Conservation (phyloP, 2,329 filamentous ascomycete species). For the Ceratocystis diversiconidia region DNA sequence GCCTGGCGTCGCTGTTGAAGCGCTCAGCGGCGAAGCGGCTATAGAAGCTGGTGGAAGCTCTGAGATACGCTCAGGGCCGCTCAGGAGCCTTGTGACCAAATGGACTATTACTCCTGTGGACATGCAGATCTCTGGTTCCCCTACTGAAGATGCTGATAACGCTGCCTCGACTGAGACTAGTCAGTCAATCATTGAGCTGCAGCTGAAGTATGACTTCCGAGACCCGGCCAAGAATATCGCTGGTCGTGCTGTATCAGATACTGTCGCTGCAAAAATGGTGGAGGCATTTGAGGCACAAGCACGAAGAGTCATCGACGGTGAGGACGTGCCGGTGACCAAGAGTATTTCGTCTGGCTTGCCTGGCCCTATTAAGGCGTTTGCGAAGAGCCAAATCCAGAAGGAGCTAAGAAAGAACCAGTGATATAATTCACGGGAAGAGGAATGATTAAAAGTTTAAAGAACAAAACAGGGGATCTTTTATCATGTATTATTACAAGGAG, state of each 20-base stretch:
- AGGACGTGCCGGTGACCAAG: constrained; percentile 12
- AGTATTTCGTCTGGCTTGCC: constrained; percentile 8
- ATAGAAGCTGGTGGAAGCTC: constrained; percentile 25
- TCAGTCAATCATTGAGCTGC: constrained; percentile 57
- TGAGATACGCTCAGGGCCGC: constrained; percentile 32
- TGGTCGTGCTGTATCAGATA: constrained; percentile 67
- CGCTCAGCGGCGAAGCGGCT: constrained; percentile 48
- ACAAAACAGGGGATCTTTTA: background rate
- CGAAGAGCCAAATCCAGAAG: constrained; percentile 16
- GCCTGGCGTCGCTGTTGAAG: constrained; percentile 59
- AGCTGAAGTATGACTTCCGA: constrained; percentile 68
- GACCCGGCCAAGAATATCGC: constrained; percentile 80
- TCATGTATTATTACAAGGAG: background rate
- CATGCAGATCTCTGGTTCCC: constrained; percentile 24
- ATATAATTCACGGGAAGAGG: background rate
- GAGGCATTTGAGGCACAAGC: constrained; percentile 82
- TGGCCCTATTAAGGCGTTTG: constrained; percentile 17
- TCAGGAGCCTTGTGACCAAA: constrained; percentile 53
- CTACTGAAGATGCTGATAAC: constrained; percentile 23
- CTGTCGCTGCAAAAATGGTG: constrained; percentile 78
- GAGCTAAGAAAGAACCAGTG: constrained; percentile 20
- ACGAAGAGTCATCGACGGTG: constrained; percentile 35
- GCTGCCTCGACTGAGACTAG: constrained; percentile 19
- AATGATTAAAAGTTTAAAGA: background rate
- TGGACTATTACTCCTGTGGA: constrained; percentile 47